Conservation (phyloP, 352 stramenopile genomes). For the Globisporangium iwayamae region DNA sequence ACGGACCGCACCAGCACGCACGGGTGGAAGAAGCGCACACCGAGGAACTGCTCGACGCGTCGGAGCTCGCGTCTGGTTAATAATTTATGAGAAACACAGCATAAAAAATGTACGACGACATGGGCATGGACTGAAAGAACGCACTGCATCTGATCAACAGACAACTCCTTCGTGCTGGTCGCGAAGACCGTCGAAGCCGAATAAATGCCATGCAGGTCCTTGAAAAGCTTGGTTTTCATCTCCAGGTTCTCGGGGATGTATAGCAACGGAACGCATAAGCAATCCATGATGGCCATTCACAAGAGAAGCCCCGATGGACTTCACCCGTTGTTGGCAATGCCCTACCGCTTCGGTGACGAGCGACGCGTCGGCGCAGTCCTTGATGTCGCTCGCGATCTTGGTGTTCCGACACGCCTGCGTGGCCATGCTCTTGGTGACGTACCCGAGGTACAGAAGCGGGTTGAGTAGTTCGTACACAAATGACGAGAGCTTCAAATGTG, state of each 20-base stretch:
- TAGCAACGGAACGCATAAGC: neutral
- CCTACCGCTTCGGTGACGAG: constrained; percentile 66
- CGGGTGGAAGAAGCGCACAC: constrained; percentile 21
- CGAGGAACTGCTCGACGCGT: constrained; percentile 46
- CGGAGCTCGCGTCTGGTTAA: constrained; percentile 27
- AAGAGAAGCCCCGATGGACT: too few relatives aligned
- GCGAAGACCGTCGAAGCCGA: constrained; percentile 51
- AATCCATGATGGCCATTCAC: neutral
- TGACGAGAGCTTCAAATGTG: constrained; percentile 33
- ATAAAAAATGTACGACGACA: too few relatives aligned
- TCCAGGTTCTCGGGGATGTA: constrained; percentile 63
- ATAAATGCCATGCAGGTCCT: constrained; percentile 48
- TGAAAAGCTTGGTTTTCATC: constrained; percentile 59
- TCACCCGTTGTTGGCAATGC: neutral
- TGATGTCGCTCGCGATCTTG: constrained; percentile 38
- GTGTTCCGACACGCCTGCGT: constrained; percentile 53
- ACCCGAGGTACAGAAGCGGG: constrained; percentile 66
- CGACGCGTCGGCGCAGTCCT: constrained; percentile 38
- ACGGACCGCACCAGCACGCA: constrained; percentile 61
- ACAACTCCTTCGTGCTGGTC: constrained; percentile 61
- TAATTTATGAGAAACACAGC: too few relatives aligned
- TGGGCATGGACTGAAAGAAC: constrained; percentile 6
- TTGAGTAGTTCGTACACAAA: constrained; percentile 66
- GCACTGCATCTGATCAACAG: constrained; percentile 62
- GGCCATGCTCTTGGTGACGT: constrained; percentile 76